Base-by-base conservation (phyloP, 2,329 filamentous ascomycete species). In the Malbranchea cinnamomea region DNA sequence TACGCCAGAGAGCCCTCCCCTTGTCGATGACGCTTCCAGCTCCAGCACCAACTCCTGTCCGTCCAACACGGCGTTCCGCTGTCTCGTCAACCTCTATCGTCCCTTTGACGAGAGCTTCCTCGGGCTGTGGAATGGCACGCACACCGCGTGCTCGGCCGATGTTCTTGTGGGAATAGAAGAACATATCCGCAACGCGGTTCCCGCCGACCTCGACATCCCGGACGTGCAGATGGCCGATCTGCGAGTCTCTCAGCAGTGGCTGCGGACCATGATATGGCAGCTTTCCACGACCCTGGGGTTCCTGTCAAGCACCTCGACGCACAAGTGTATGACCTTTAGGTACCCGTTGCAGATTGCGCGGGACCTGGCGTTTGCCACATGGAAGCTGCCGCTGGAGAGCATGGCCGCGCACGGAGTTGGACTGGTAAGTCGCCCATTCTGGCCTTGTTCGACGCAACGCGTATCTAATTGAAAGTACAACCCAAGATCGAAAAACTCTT, bases 371-470 rank as follows among this genome's bases (percentile, higher is more conserved):
- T 65, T 67, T 9, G 71, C 83, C 53, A 74, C 78, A 3, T 71
- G 73, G 10, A 71, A 78, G 31, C 78, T 89, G 44, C 75, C 77
- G 0, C 71, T 71, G 20, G 67, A 75, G 40, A 73, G 74, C 24
- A 75, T 83, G 60, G 80, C 87, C 39, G 61, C 85, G 3, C 65
- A 85, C 40, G 78, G 76, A 11, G 68, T 80, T 22, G 78, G 78
- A 15, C 52, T 91, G 46, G 76, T 80, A 59, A 50, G 71, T 60
- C 14, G 5, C 8, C 26, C n/a, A 12, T 6, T 5, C 9, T 14
- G 17, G 10, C 16, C 13, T 12, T 19, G 6, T n/a, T 34, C 11
- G 11, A 17, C 23, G 3, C 15, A n/a, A 7, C 18, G 9, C 18
- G 15, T 2, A 16, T 10, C 18, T 19, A 6, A 5, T 13, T 14